These are phyloP conservation scores for Symbiodinium pilosum DNA, from an alignment of 73 alveolate genomes.

Conservation along the genomic window DNA sequence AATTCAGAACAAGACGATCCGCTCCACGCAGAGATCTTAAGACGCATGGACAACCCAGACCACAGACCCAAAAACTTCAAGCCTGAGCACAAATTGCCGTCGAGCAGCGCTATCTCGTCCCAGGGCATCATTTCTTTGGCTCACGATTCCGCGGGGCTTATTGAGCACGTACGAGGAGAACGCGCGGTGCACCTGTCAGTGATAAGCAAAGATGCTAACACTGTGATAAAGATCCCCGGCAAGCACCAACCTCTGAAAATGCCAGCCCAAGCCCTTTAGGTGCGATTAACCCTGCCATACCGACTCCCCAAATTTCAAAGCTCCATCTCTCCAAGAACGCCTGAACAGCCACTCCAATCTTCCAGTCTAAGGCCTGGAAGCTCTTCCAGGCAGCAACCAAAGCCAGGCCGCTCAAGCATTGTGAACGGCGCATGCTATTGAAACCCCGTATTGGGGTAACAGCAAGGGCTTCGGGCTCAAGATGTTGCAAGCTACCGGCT, in stretches of 20 bases:
- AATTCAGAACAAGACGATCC: too few relatives aligned
- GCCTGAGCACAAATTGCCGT: not conserved
- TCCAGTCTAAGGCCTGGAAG: not conserved
- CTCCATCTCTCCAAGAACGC: too few relatives aligned
- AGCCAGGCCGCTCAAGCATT: not conserved
- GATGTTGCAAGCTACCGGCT: not conserved
- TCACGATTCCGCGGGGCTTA: constrained; percentile 67
- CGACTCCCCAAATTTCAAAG: not conserved
- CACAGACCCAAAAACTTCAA: too few relatives aligned
- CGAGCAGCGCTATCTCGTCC: constrained; percentile 32
- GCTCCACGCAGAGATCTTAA: too few relatives aligned
- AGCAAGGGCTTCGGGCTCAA: not conserved
- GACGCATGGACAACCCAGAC: too few relatives aligned
- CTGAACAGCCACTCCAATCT: not conserved
- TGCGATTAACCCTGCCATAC: not conserved
- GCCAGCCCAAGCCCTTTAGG: not conserved
- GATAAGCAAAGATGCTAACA: too few relatives aligned
- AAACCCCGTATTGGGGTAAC: not conserved
- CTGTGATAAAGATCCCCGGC: not conserved
- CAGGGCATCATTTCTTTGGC: constrained; percentile 43
- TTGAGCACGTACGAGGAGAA: not conserved
- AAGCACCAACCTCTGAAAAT: not conserved
- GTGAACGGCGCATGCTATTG: not conserved
- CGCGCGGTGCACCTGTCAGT: not conserved
- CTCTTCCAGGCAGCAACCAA: not conserved